These are phyloP conservation scores for Aphanomyces euteiches DNA, from an alignment of 352 stramenopile genomes.

Conservation along the genomic window DNA sequence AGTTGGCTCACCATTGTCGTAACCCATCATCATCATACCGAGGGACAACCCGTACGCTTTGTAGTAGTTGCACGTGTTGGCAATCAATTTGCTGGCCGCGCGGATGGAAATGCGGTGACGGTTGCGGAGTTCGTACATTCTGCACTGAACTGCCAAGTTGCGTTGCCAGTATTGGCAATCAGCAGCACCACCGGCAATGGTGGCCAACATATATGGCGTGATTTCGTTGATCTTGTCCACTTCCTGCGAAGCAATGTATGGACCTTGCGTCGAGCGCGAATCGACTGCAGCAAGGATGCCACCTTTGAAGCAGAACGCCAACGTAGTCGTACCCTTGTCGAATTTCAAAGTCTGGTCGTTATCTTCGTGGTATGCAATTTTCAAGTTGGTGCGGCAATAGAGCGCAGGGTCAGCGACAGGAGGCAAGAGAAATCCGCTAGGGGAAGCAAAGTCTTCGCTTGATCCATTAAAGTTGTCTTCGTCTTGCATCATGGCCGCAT, in stretches of 20 bases:
- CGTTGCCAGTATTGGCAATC: slow-evolving; percentile 99
- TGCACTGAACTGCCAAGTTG: slow-evolving; percentile 94
- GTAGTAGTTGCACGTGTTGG: slow-evolving; percentile 98
- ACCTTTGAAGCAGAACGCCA: slow-evolving; percentile 99
- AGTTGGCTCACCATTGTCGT: slow-evolving; percentile 96
- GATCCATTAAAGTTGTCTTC: slow-evolving; percentile 31
- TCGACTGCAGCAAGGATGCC: slow-evolving; percentile 99
- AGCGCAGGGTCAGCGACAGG: slow-evolving; percentile 86
- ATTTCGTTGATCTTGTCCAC: slow-evolving; percentile 99
- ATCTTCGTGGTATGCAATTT: slow-evolving; percentile 95
- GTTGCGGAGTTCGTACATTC: slow-evolving; percentile 99
- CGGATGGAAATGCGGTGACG: slow-evolving; percentile 99
- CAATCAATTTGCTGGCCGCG: slow-evolving; percentile 97
- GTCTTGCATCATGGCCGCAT: slow-evolving; percentile 19
- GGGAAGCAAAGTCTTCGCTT: slow-evolving; percentile 29
- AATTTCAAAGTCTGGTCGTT: slow-evolving; percentile 95
- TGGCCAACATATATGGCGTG: slow-evolving; percentile 99
- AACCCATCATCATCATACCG: slow-evolving; percentile 99
- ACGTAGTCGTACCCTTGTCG: slow-evolving; percentile 98
- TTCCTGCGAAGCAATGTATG: slow-evolving; percentile 97
- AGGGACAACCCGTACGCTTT: slow-evolving; percentile 92
- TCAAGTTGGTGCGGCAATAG: slow-evolving; percentile 96
- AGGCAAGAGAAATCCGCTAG: slow-evolving; percentile 66
- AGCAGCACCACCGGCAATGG: slow-evolving; percentile 97
- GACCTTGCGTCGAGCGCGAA: slow-evolving; percentile 97